Evolutionary conservation across 78 protist species (phyloP).

Genomic region (Speleostelium caveatum): DNA sequence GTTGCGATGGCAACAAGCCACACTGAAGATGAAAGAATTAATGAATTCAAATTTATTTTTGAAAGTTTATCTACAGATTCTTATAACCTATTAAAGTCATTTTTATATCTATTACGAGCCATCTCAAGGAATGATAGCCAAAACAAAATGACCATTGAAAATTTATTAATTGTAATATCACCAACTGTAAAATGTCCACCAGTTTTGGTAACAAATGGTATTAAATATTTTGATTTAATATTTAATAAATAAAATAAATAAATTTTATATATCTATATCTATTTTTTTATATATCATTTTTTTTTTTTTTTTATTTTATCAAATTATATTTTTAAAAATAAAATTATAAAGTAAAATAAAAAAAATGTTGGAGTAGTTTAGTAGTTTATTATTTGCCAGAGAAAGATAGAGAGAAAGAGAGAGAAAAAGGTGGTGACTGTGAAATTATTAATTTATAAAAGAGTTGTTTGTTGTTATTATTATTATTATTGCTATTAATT

Average conservation of each 20-base stretch:
- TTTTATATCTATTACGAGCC: conserved; percentile 4
- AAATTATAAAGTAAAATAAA: too few species aligned
- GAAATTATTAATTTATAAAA: too few species aligned
- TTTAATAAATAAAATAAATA: conserved; percentile 54
- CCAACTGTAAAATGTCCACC: conserved; percentile 56
- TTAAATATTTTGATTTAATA: conserved; percentile 82
- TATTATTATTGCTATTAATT: too few species aligned
- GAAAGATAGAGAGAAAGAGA: too few species aligned
- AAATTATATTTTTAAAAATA: too few species aligned
- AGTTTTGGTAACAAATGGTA: conserved; percentile 52
- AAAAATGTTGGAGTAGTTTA: too few species aligned
- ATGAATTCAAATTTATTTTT: conserved; percentile 65
- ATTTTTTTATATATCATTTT: too few species aligned
- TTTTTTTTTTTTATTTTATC: too few species aligned
- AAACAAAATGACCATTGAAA: conserved; percentile 67
- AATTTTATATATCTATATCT: too few species aligned
- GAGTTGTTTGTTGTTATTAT: too few species aligned
- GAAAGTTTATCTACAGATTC: conserved; percentile 28
- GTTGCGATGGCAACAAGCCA: conserved; percentile 54
- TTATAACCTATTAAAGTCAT: not conserved
- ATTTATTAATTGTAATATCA: conserved; percentile 46
- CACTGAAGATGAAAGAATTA: conserved; percentile 60
- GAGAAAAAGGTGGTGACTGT: too few species aligned
- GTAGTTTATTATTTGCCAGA: too few species aligned
- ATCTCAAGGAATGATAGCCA: not conserved